Conservation (phyloP, 306 rosid species). For the Acmispon strigosus region DNA sequence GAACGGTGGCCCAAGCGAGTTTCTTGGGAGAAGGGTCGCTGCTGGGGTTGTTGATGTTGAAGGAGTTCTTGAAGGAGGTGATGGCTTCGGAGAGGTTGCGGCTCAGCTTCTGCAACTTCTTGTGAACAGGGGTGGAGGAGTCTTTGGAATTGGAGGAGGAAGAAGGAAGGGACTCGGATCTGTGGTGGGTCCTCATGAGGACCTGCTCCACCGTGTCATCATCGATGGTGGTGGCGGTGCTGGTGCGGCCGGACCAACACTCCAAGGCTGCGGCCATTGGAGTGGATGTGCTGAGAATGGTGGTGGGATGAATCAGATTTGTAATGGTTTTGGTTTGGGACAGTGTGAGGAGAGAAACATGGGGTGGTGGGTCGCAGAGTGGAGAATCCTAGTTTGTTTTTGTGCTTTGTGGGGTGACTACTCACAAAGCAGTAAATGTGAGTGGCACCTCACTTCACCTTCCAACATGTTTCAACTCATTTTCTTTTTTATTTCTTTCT, state of each 20-base stretch:
- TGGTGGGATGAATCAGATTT: not conserved
- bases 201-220: slow-evolving; percentile 77
- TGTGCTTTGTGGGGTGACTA: not conserved
- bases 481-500: too few relatives aligned
- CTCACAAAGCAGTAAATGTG: not conserved
- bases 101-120: slow-evolving; percentile 67
- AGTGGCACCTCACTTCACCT: too few relatives aligned
- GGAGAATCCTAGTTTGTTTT: not conserved
- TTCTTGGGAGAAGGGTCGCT: slow-evolving; percentile 20
- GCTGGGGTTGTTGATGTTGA: slow-evolving; percentile 34
- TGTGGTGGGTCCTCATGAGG: slow-evolving; percentile 59
- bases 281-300: not conserved
- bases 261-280: slow-evolving; percentile 77
- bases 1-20: slow-evolving; percentile 71
- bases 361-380: not conserved
- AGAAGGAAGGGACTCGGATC: slow-evolving; percentile 50
- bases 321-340: not conserved
- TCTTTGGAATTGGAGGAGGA: slow-evolving; percentile 29
- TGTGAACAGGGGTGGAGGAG: slow-evolving; percentile 49
- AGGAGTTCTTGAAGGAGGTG: slow-evolving; percentile 60
- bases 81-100: slow-evolving; percentile 79
- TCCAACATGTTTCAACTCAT: too few relatives aligned
- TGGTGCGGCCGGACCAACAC: slow-evolving; percentile 78
- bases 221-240: slow-evolving; percentile 26
- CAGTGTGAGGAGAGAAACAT: not conserved